Base-by-base conservation (phyloP, 2,329 filamentous ascomycete genomes). In the Sclerotinia spermophila region DNA sequence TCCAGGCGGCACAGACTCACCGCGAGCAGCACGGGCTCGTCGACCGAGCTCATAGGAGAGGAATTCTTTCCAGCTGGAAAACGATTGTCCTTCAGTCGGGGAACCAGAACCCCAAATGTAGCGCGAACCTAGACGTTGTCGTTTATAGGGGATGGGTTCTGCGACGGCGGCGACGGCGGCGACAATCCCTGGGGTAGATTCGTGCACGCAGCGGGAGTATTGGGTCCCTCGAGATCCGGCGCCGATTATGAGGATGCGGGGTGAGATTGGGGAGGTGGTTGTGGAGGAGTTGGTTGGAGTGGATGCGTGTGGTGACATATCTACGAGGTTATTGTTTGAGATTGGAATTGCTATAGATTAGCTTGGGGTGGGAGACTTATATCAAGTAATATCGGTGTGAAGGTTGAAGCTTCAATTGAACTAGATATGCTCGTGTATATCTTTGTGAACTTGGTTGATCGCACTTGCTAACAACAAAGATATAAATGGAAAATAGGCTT, bases 61-160 rank as follows among this genome's bases (percentile, higher is more conserved):
- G 80, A 94, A 97, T 2, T 92, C 87, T 51, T 83, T 84, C 93
- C 94, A 97, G 77, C 87, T 85, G 1, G 78, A 74, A 78, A 97
- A 98, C 24, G 87, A 84, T 73, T 96, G 87, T 2, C 90, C 90
- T 44, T 88, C 84, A 1, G 78, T 70, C 0, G 89, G 83, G 11
- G 78, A 77, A 0, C 76, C 76, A 1, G 81, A 76, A 5, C 86
- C 86, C 92, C 92, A 95, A 77, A 97, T 91, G 80, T 91, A 93
- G 71, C 83, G 87, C 21, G 83, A 82, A 19, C 92, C 92, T 66
- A 97, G 89, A 0, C 86, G 84, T 56, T 85, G 82, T 6, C 95
- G 88, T 81, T 97, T 96, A 81, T 90, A 96, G 21, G 85, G 79
- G 74, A 93, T 84, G 0, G 94, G 93, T 76, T 98, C 96, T 33